Conservation (phyloP, 768 basidiomycete genomes). For the Amanita inopinata region DNA sequence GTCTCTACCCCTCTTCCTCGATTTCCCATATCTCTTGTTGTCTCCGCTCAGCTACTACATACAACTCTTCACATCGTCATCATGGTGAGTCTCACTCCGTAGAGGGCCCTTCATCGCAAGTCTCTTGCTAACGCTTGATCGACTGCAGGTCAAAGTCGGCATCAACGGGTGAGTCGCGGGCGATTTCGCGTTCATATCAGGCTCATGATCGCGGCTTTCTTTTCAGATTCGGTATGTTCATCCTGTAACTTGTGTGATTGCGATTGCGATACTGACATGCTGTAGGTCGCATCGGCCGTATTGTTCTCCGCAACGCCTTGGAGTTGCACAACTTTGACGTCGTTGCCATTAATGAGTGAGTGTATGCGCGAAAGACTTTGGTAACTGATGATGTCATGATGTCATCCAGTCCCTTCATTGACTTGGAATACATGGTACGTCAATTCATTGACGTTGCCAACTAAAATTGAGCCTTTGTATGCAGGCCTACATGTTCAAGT, state of each 20-base stretch:
- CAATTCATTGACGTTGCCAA: background rate
- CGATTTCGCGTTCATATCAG: background rate
- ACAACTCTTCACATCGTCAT: no score
- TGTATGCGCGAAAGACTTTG: slow-evolving; percentile 6
- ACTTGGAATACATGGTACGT: slow-evolving; percentile 89
- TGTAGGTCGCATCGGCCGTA: slow-evolving; percentile 96
- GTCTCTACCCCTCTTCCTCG: no score
- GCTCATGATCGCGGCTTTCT: slow-evolving; percentile 10
- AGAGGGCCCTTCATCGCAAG: background rate
- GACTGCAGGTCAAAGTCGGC: slow-evolving; percentile 71
- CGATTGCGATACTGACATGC: slow-evolving; percentile 8
- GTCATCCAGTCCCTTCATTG: slow-evolving; percentile 81
- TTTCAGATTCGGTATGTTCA: slow-evolving; percentile 67
- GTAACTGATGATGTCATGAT: slow-evolving; percentile 1
- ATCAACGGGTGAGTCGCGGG: slow-evolving; percentile 77
- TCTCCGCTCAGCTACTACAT: no score
- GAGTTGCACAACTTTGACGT: slow-evolving; percentile 67
- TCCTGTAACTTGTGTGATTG: background rate
- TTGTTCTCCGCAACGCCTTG: slow-evolving; percentile 93
- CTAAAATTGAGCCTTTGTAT: background rate
- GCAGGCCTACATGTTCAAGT: slow-evolving; percentile 98
- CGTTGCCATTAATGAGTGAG: slow-evolving; percentile 92
- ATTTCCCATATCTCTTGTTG: no score
- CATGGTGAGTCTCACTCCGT: slow-evolving; percentile 16
- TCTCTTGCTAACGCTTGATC: background rate